Evolutionary conservation across 1,139 yeast species (phyloP), one percentile per base, ranked within the genome.

Genomic region (Geotrichum bryndzae): DNA sequence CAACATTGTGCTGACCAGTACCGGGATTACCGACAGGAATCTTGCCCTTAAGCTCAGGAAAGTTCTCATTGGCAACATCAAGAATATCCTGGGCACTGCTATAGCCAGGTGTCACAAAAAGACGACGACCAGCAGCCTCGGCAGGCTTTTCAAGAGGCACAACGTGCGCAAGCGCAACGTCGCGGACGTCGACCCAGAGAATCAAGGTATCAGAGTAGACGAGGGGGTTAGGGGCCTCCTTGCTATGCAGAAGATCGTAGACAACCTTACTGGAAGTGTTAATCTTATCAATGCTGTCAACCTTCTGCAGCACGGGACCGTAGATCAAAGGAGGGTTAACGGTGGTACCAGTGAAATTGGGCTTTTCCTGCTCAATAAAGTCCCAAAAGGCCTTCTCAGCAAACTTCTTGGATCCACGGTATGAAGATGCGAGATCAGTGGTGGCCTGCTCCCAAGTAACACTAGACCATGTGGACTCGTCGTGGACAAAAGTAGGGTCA

Each of bases 161-260:
- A 11, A 82, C 69, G 68, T 83, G 87, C 13, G 84, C 84, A 63
- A 68, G 70, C 3, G 86, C 84, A 6, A 81, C 80, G 67, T 83
- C 85, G 60, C 86, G 75, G 1, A 83, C 86, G 67, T 83, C 85
- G 52, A 80, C 75, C 69, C 69, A 72, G 46, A 67, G 59, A 58
- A 45, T 51, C 51, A 63, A 41, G 2, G 10, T 27, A 5, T 46
- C 52, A 27, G 57, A 58, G 53, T 62, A 57, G 15, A 22, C 50
- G 27, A 15, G 63, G 53, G 22, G 58, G 56, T 54, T 61, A 27
- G 35, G 51, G 41, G 25, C 62, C 51, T 55, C 69, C 29, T 58
- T 31, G 23, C 60, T 68, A 51, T 67, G 63, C 56, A 70, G 61
- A 38, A 72, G 53, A 31, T 68, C 62, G 56, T 68, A 63, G 13